These are phyloP conservation scores for Penicillium sp. DNA, from an alignment of 2,329 filamentous ascomycete genomes.

Conservation along the genomic window DNA sequence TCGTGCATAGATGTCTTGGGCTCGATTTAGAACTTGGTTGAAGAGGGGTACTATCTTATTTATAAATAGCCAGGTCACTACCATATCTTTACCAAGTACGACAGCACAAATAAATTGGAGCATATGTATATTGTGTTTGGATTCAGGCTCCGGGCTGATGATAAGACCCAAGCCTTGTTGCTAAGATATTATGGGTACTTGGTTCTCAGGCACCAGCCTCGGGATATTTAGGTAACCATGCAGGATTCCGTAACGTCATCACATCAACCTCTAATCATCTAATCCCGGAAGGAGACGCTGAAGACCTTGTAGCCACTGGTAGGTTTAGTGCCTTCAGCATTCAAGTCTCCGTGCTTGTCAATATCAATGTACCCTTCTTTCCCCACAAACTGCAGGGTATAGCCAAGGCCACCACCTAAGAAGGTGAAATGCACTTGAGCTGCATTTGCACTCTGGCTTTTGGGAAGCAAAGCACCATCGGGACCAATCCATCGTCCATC, in stretches of 20 bases:
- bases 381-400: conserved; percentile 29
- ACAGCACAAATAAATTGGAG: not conserved
- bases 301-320: conserved; percentile 26
- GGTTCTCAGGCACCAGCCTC: not conserved
- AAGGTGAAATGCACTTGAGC: conserved; percentile 32
- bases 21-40: not conserved
- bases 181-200: not conserved
- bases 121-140: not conserved
- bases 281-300: conserved; percentile 34
- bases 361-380: conserved; percentile 21
- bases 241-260: not conserved
- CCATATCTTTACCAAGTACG: not conserved
- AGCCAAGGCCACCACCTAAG: conserved; percentile 35
- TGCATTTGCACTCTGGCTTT: conserved; percentile 15
- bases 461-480: conserved; percentile 19
- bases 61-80: not conserved
- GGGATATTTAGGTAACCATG: not conserved
- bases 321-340: not conserved
- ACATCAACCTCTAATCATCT: not conserved
- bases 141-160: not conserved
- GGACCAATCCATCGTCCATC: conserved; percentile 40
- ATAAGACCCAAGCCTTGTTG: not conserved
- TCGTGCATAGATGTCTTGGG: conserved; percentile 6
- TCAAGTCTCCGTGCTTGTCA: conserved; percentile 9
- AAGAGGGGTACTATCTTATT: not conserved